Evolutionary conservation across 257 asterid genomes (phyloP).

Genomic region (Solanum tarapatanum): DNA sequence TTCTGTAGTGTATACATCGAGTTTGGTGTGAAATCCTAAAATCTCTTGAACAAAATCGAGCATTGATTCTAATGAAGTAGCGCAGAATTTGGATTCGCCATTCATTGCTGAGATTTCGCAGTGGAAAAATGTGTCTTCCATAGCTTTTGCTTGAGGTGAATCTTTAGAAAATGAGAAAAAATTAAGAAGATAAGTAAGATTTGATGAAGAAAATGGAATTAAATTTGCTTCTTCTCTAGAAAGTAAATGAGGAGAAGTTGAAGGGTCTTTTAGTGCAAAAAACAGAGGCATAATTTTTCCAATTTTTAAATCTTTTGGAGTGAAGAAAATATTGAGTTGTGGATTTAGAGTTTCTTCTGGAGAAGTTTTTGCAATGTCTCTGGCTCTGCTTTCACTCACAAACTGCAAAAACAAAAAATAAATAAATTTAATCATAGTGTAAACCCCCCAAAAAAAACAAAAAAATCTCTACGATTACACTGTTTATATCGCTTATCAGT

Average conservation of each 20-base stretch:
- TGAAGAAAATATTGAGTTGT: constrained; percentile 51
- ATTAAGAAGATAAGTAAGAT: constrained; percentile 29
- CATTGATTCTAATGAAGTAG: constrained; percentile 63
- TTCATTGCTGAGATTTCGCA: constrained; percentile 47
- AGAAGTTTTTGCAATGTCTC: constrained; percentile 1
- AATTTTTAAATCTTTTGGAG: constrained; percentile 21
- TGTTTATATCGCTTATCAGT: background rate
- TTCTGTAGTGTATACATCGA: constrained; percentile 37
- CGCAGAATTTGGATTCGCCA: constrained; percentile 73
- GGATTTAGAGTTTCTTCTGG: constrained; percentile 20
- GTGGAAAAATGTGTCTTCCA: constrained; percentile 48
- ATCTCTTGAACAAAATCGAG: constrained; percentile 30
- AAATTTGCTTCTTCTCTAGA: constrained; percentile 48
- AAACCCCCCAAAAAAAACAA: background rate
- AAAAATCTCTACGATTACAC: background rate
- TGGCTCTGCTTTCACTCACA: background rate
- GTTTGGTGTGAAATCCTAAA: constrained; percentile 16
- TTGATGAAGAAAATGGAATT: constrained; percentile 53
- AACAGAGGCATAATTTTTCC: constrained; percentile 44
- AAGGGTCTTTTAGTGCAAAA: constrained; percentile 39
- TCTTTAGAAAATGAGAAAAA: constrained; percentile 32
- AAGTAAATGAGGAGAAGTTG: constrained; percentile 50
- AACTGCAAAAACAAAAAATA: background rate
- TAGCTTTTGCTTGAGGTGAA: constrained; percentile 58
- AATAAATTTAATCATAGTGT: background rate